Conservation (phyloP, 164 flowering plant species). For the Cinnamomum micranthum region DNA sequence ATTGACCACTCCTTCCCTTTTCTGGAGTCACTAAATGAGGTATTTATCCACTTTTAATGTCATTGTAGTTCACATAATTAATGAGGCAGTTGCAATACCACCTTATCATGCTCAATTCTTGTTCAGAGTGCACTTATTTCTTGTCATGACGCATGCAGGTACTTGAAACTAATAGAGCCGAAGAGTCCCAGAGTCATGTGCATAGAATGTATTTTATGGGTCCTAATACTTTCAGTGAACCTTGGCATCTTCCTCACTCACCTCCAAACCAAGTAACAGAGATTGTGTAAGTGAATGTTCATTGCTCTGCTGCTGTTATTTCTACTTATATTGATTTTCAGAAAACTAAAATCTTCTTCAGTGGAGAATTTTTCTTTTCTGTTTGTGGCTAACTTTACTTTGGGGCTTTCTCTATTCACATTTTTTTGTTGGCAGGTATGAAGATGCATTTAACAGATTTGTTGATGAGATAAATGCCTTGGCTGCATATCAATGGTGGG, state of each 20-base stretch:
- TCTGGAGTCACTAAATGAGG: constrained; percentile 95
- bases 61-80: background rate
- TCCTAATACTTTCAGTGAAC: constrained; percentile 84
- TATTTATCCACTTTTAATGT: constrained; percentile 9
- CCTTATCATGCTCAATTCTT: background rate
- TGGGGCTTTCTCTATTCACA: too few relatives aligned
- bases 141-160: constrained; percentile 43
- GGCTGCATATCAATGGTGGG: constrained; percentile 98
- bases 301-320: background rate
- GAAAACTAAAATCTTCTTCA: background rate
- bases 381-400: too few relatives aligned
- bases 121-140: background rate
- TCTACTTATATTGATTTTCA: background rate
- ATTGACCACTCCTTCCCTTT: constrained; percentile 92
- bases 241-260: constrained; percentile 89
- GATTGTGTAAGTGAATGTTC: constrained; percentile 63
- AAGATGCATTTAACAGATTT: constrained; percentile 91
- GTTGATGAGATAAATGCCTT: constrained; percentile 85
- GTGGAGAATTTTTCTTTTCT: background rate
- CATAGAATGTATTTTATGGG: constrained; percentile 94
- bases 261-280: constrained; percentile 87
- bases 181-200: constrained; percentile 86
- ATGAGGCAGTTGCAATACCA: background rate
- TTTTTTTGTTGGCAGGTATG: constrained; percentile 47
- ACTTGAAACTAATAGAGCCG: constrained; percentile 80